Percentiles rank a stretch among this genome's conserved stretches.
These are phyloP conservation scores for Colletotrichum incanum DNA, from an alignment of 2,329 filamentous ascomycete genomes.

Conservation along the genomic window DNA sequence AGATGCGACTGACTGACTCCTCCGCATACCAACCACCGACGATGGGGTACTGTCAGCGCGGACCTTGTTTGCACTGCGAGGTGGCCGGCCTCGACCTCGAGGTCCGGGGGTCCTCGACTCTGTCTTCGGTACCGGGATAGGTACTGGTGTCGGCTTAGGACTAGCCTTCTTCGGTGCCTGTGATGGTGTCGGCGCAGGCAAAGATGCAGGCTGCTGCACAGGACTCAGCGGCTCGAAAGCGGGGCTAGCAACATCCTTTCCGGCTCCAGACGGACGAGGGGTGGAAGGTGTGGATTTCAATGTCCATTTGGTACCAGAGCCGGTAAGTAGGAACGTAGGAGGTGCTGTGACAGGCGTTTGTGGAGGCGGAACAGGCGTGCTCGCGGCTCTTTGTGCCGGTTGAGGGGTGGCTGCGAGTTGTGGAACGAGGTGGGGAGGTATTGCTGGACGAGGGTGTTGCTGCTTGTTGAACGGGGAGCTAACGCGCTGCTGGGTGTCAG, in stretches of 20 bases:
- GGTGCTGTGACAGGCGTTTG: slow-evolving; percentile 52
- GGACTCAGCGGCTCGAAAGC: slow-evolving; percentile 74
- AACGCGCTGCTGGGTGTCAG: slow-evolving; percentile 51
- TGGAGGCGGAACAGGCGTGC: slow-evolving; percentile 50
- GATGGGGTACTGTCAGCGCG: slow-evolving; percentile 54
- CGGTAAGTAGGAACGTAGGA: slow-evolving; percentile 51
- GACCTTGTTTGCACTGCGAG: slow-evolving; percentile 55
- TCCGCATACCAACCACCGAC: slow-evolving; percentile 51
- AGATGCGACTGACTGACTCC: slow-evolving; percentile 64
- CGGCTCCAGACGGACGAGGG: slow-evolving; percentile 56
- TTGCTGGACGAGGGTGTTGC: slow-evolving; percentile 55
- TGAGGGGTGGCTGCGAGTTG: slow-evolving; percentile 54
- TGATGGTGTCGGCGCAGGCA: slow-evolving; percentile 53
- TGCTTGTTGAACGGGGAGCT: slow-evolving; percentile 51
- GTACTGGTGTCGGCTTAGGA: slow-evolving; percentile 48
- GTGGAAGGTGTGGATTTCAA: slow-evolving; percentile 72
- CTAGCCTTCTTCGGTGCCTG: slow-evolving; percentile 53
- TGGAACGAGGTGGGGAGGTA: slow-evolving; percentile 60
- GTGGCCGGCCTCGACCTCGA: slow-evolving; percentile 55
- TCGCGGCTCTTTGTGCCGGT: slow-evolving; percentile 52
- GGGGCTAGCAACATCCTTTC: slow-evolving; percentile 64
- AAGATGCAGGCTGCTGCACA: slow-evolving; percentile 57
- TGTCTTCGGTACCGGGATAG: slow-evolving; percentile 47
- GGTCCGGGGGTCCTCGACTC: slow-evolving; percentile 30
- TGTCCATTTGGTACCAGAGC: slow-evolving; percentile 72